Evolutionary conservation across 371 early-diverging fungal species (phyloP).

Genomic region (Mucor sp.): DNA sequence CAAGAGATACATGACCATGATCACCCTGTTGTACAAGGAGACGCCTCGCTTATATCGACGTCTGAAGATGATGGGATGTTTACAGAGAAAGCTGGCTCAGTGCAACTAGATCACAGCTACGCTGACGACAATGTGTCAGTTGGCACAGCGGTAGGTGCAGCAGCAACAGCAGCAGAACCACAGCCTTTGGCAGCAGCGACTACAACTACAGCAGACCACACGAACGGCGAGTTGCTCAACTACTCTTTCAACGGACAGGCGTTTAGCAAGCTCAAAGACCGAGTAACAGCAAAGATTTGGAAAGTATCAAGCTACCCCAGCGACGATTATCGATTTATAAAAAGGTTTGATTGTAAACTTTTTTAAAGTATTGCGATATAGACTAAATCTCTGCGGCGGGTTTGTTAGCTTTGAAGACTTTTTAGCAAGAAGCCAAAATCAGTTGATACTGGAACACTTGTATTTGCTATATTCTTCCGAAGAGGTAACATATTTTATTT

Average conservation of each 20-base stretch:
- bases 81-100: slow-evolving; percentile 14
- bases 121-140: slow-evolving; percentile 32
- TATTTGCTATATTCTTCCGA: slow-evolving; percentile 28
- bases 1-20: slow-evolving; percentile 25
- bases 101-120: neutral
- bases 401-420: slow-evolving; percentile 24
- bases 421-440: slow-evolving; percentile 27
- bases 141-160: slow-evolving; percentile 25
- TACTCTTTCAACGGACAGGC: slow-evolving; percentile 13
- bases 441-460: slow-evolving; percentile 21
- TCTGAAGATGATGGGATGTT: slow-evolving; percentile 10
- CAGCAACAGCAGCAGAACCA: neutral
- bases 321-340: slow-evolving; percentile 32
- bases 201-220: neutral
- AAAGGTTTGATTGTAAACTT: slow-evolving; percentile 20
- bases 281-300: slow-evolving; percentile 11
- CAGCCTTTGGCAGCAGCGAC: neutral
- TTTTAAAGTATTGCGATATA: neutral
- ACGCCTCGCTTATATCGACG: neutral
- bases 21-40: neutral
- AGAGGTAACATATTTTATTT: neutral
- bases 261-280: slow-evolving; percentile 19
- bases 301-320: slow-evolving; percentile 9
- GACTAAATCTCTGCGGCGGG: neutral
- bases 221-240: neutral